These are phyloP conservation scores for Citeromyces hawaiiensis DNA, from an alignment of 1,139 yeast species.

Conservation along the genomic window DNA sequence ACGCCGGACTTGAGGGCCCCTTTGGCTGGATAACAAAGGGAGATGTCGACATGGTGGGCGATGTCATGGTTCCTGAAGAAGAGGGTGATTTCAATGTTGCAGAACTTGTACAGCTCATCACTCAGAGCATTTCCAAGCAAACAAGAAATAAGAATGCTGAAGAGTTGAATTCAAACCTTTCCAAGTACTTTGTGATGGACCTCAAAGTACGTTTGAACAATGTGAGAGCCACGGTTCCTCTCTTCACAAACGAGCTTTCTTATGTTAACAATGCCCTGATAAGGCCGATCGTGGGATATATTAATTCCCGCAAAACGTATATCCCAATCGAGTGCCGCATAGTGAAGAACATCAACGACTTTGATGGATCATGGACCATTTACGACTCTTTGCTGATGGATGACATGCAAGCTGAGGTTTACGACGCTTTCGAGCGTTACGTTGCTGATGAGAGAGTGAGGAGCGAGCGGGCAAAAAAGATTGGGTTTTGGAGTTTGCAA, in stretches of 20 bases:
- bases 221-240: conserved; percentile 80
- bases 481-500: conserved; percentile 91
- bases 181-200: conserved; percentile 62
- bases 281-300: conserved; percentile 90
- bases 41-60: conserved; percentile 85
- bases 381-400: conserved; percentile 88
- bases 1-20: conserved; percentile 84
- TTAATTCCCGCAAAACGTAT: conserved; percentile 78
- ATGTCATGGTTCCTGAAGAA: conserved; percentile 67
- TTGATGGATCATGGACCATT: conserved; percentile 93
- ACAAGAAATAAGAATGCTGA: conserved; percentile 18
- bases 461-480: conserved; percentile 58
- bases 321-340: conserved; percentile 81
- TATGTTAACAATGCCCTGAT: conserved; percentile 85
- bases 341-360: conserved; percentile 68
- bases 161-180: conserved; percentile 22
- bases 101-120: conserved; percentile 26
- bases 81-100: conserved; percentile 28
- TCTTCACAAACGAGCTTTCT: conserved; percentile 71
- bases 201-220: conserved; percentile 67
- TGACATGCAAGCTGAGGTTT: conserved; percentile 80
- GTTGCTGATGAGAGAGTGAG: conserved; percentile 80
- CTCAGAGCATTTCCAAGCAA: conserved; percentile 26
- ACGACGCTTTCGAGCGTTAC: conserved; percentile 80
- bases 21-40: conserved; percentile 95